phyloP scores from a whole-genome alignment of 495 filamentous ascomycete genomes.

The Daldinia vernicosa region DNA sequence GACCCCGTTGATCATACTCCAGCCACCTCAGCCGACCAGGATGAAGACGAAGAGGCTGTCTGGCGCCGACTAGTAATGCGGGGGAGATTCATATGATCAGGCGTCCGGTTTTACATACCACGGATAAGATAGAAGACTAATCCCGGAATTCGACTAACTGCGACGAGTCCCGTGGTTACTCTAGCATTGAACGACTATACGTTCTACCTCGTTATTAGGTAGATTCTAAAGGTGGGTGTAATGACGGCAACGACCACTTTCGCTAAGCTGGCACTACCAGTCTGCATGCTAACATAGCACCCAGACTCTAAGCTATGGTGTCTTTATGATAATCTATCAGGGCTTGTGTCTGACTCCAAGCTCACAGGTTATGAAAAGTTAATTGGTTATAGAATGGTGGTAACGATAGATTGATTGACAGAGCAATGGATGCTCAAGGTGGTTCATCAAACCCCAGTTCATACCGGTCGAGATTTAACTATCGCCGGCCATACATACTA shows the following conservation, averaged over 20 bases:
- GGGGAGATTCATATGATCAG: constrained; percentile 43
- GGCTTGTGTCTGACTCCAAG: background rate
- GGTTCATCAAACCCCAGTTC: background rate
- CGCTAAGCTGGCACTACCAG: background rate
- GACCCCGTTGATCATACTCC: constrained; percentile 45
- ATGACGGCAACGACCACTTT: background rate
- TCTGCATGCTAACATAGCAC: constrained; percentile 4
- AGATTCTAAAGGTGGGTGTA: background rate
- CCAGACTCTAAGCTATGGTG: background rate
- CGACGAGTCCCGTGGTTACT: background rate
- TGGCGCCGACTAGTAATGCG: constrained; percentile 48
- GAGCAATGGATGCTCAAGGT: background rate
- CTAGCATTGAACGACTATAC: background rate
- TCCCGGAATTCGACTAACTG: background rate
- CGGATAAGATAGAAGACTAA: background rate
- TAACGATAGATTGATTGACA: background rate
- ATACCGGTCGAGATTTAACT: background rate
- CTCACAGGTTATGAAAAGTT: background rate
- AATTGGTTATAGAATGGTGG: background rate
- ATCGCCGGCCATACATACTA: background rate
- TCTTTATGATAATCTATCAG: background rate
- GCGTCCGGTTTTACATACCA: background rate
- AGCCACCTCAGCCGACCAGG: constrained; percentile 36
- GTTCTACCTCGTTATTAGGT: background rate
- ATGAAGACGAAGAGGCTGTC: constrained; percentile 46